phyloP scores from a whole-genome alignment of 805 yeast genomes.

The Yarrowia porcina region DNA sequence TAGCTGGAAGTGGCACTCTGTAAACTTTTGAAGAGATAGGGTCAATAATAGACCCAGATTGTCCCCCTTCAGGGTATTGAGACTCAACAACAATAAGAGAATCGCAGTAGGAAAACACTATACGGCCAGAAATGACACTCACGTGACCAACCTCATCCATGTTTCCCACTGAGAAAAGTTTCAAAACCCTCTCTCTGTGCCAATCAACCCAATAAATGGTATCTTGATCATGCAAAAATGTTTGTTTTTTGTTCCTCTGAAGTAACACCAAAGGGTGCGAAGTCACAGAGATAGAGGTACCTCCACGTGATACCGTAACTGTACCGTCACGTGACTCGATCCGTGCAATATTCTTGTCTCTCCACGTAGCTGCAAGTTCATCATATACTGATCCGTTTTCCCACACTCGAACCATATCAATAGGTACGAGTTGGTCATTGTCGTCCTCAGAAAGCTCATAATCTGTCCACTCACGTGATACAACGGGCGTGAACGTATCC shows the following conservation, averaged over 20 bases:
- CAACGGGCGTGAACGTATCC: background rate
- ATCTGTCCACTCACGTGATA: constrained; percentile 2
- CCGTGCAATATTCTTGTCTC: background rate
- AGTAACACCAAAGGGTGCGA: background rate
- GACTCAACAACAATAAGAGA: background rate
- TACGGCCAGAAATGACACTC: background rate
- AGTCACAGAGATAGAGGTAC: background rate
- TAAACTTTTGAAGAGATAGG: background rate
- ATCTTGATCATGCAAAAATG: background rate
- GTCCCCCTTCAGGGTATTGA: background rate
- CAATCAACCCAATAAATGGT: background rate
- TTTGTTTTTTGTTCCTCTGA: background rate
- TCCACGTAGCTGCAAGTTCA: background rate
- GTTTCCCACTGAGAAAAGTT: background rate
- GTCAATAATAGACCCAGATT: background rate
- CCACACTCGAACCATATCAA: background rate
- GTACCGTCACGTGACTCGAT: background rate
- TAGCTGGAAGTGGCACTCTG: background rate
- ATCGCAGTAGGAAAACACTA: background rate
- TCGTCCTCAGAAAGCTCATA: background rate
- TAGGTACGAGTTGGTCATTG: background rate
- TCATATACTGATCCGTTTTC: background rate
- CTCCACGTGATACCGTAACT: background rate
- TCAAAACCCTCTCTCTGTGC: background rate
- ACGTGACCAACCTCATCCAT: background rate